These are phyloP conservation scores for Craspedostauros australis DNA, from an alignment of 108 stramenopile species.

Conservation along the genomic window DNA sequence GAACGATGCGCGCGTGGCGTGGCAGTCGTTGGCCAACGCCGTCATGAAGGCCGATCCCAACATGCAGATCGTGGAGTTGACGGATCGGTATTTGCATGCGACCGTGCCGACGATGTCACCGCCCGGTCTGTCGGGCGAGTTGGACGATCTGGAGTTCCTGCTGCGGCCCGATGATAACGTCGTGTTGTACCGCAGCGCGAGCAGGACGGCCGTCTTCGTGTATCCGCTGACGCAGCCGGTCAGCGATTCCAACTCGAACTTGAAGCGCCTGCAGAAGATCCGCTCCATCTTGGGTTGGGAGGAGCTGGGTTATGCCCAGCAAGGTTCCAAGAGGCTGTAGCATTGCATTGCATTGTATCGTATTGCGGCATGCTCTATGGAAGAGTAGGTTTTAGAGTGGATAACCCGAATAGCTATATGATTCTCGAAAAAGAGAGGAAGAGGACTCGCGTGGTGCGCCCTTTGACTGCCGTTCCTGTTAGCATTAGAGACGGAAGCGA, in stretches of 20 bases:
- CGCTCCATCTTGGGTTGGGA: constrained; percentile 70
- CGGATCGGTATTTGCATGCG: constrained; percentile 76
- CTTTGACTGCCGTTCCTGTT: too few relatives aligned
- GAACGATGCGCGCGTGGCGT: constrained; percentile 50
- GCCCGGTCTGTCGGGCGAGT: constrained; percentile 41
- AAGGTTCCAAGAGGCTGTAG: constrained; percentile 53
- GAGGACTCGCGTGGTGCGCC: too few relatives aligned
- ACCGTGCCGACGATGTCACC: constrained; percentile 61
- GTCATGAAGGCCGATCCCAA: constrained; percentile 47
- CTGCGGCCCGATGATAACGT: constrained; percentile 80
- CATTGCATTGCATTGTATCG: too few relatives aligned
- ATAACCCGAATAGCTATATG: too few relatives aligned
- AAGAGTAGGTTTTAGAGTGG: too few relatives aligned
- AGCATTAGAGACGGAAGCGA: too few relatives aligned
- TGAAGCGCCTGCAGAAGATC: constrained; percentile 79
- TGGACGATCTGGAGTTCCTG: constrained; percentile 89
- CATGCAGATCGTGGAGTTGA: constrained; percentile 62
- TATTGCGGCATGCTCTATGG: too few relatives aligned
- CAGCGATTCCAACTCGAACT: constrained; percentile 74
- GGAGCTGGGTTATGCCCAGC: constrained; percentile 51
- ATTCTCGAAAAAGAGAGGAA: too few relatives aligned
- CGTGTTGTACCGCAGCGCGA: constrained; percentile 81
- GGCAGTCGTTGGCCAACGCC: constrained; percentile 59
- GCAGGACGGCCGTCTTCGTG: constrained; percentile 77
- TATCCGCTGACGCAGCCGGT: constrained; percentile 92